A percentile compares a stretch with the other conserved stretches of the same genome.
Evolutionary conservation across 2,329 filamentous ascomycete species (phyloP).

Genomic region (Trichoderma sp.): DNA sequence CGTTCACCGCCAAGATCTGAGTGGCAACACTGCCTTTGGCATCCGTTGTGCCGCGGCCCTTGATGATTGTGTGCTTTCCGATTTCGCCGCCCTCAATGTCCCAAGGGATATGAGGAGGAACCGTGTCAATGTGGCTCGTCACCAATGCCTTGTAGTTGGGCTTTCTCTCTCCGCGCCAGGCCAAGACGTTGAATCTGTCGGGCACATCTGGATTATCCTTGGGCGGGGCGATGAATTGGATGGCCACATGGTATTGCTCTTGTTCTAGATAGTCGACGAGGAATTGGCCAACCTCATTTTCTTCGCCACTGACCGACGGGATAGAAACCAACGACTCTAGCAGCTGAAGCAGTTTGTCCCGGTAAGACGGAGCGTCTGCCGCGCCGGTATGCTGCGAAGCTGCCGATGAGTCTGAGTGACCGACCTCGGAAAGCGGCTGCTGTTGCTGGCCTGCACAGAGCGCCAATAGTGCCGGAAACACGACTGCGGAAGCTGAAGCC

Average conservation of each 20-base stretch:
- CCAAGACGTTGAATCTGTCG: conserved; percentile 70
- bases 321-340: conserved; percentile 76
- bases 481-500: conserved; percentile 11
- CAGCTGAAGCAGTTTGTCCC: conserved; percentile 63
- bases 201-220: conserved; percentile 33
- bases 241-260: conserved; percentile 46
- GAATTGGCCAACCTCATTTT: conserved; percentile 68
- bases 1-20: conserved; percentile 68
- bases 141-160: conserved; percentile 63
- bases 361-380: conserved; percentile 37
- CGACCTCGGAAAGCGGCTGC: conserved; percentile 1
- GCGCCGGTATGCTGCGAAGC: not conserved
- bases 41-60: conserved; percentile 73
- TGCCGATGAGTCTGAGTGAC: not conserved
- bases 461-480: conserved; percentile 18
- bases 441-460: conserved; percentile 21
- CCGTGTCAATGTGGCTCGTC: conserved; percentile 79
- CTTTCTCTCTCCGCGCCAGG: conserved; percentile 54
- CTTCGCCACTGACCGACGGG: conserved; percentile 69
- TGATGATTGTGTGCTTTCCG: conserved; percentile 55
- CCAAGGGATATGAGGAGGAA: conserved; percentile 73
- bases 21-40: conserved; percentile 71
- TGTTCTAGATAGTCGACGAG: conserved; percentile 65
- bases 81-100: conserved; percentile 51
- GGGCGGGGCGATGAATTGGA: conserved; percentile 42